Base-by-base conservation (phyloP, 208 protist species). In the Porcisia hertigi region DNA sequence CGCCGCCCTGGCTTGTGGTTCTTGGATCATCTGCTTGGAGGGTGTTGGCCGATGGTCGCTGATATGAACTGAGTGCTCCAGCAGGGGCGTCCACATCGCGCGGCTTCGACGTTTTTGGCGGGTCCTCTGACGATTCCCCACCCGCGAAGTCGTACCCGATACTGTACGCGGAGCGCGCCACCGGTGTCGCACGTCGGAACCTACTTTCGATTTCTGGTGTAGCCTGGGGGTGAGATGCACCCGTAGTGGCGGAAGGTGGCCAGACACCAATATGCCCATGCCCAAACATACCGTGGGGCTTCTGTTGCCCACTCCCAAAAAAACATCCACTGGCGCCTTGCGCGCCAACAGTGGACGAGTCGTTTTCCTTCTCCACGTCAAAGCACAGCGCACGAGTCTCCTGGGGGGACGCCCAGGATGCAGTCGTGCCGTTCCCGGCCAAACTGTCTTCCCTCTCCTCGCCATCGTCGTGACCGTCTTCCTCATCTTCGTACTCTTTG, bases 151-250 rank as follows among this genome's bases (percentile, higher is more conserved):
- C 67, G 53, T 80, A 80, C 69, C 75, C 75, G 1, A 65, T 60
- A 43, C 75, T 80, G 75, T 80, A 80, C 30, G 57, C 69, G 18
- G 30, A 57, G 14, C 75, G 75, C 36, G 60, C 69, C 23, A 69
- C 69, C 12, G 75, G 75, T 41, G 75, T 75, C 2, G 69, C 59
- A 25, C 75, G 65, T 8, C 69, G 75, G 63, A 80, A 80, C 11
- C 58, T 45, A 39, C 49, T 34, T 53, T 23, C 1, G 18, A 39
- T 30, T n/a, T 25, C 64, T 9, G 53, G 52, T 49, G 73, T 30
- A 25, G 25, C 58, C 30, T 6, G 18, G 1, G 39, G 6, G 20
- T 45, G 47, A 34, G 23, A 39, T 45, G 58, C 57, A 25, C 18
- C 8, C 16, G 6, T 39, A 52, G 60, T 12, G 1, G 54, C 58